Conservation (phyloP, 2,329 filamentous ascomycete genomes). For the Curvularia sp. region DNA sequence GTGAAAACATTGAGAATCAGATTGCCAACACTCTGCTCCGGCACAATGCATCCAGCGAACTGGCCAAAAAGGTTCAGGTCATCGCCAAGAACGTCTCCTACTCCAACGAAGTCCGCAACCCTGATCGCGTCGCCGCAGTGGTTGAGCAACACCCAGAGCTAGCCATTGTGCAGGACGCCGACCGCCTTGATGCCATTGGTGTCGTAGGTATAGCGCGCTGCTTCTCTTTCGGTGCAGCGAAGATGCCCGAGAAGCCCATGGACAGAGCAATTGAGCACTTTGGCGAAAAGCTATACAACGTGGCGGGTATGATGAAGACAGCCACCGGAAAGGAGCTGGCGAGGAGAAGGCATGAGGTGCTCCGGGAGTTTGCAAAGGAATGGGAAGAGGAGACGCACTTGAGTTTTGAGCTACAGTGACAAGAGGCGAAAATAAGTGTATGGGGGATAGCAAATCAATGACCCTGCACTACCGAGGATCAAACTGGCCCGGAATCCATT, state of each 20-base stretch:
- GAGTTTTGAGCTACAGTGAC: conserved; percentile 22
- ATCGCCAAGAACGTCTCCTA: conserved; percentile 82
- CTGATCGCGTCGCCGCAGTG: conserved; percentile 65
- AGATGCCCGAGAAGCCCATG: conserved; percentile 36
- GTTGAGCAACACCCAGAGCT: conserved; percentile 73
- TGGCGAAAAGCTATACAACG: conserved; percentile 44
- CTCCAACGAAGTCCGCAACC: conserved; percentile 73
- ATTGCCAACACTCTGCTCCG: conserved; percentile 63
- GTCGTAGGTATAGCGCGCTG: conserved; percentile 81
- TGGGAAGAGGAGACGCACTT: conserved; percentile 25
- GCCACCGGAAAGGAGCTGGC: conserved; percentile 32
- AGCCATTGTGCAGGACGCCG: conserved; percentile 88
- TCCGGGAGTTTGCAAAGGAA: conserved; percentile 26
- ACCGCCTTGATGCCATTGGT: conserved; percentile 89
- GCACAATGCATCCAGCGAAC: conserved; percentile 61
- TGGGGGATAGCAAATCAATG: neutral
- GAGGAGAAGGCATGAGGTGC: conserved; percentile 18
- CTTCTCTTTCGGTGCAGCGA: conserved; percentile 74
- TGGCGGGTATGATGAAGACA: conserved; percentile 50
- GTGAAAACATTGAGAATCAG: conserved; percentile 64
- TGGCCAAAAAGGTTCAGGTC: conserved; percentile 72
- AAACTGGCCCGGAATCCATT: neutral
- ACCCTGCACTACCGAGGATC: neutral
- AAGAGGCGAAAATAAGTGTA: neutral
- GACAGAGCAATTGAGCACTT: conserved; percentile 45